These are phyloP conservation scores for Penicillium sp. DNA, from an alignment of 2,329 filamentous ascomycete genomes.

Conservation along the genomic window DNA sequence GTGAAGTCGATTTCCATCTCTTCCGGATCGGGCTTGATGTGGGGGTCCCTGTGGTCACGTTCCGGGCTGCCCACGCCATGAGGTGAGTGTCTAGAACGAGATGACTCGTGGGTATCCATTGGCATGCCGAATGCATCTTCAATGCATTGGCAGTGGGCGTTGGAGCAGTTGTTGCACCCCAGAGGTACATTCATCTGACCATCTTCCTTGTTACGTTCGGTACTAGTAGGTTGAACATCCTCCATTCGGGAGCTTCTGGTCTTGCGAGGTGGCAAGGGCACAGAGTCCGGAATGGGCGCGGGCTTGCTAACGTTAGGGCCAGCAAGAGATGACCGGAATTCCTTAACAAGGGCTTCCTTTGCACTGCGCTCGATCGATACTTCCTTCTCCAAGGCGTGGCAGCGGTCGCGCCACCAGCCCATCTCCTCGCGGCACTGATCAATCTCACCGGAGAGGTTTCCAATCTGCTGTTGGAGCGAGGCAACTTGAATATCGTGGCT, in stretches of 20 bases:
- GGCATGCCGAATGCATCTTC: conserved; percentile 55
- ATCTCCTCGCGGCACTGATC: conserved; percentile 61
- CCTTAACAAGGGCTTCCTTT: conserved; percentile 46
- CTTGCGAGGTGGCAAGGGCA: conserved; percentile 40
- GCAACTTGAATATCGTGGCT: conserved; percentile 46
- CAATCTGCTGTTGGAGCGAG: conserved; percentile 57
- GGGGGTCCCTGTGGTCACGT: conserved; percentile 53
- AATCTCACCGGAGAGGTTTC: conserved; percentile 62
- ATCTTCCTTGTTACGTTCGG: conserved; percentile 21
- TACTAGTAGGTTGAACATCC: conserved; percentile 14
- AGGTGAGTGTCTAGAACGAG: conserved; percentile 39
- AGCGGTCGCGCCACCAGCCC: conserved; percentile 52
- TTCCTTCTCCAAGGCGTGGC: conserved; percentile 63
- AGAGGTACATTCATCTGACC: conserved; percentile 44
- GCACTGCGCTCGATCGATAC: conserved; percentile 49
- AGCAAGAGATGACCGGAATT: conserved; percentile 38
- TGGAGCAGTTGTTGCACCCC: conserved; percentile 66
- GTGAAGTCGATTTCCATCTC: conserved; percentile 74
- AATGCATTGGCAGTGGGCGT: conserved; percentile 63
- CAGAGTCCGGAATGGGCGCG: conserved; percentile 35
- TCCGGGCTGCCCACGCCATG: conserved; percentile 47
- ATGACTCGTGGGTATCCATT: conserved; percentile 41
- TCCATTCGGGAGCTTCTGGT: conserved; percentile 25
- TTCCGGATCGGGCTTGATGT: conserved; percentile 48
- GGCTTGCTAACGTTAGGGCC: conserved; percentile 20